A percentile compares a stretch with the other conserved stretches of the same genome.
phyloP scores from a whole-genome alignment of 768 basidiomycete genomes.

The Kwoniella pini region DNA sequence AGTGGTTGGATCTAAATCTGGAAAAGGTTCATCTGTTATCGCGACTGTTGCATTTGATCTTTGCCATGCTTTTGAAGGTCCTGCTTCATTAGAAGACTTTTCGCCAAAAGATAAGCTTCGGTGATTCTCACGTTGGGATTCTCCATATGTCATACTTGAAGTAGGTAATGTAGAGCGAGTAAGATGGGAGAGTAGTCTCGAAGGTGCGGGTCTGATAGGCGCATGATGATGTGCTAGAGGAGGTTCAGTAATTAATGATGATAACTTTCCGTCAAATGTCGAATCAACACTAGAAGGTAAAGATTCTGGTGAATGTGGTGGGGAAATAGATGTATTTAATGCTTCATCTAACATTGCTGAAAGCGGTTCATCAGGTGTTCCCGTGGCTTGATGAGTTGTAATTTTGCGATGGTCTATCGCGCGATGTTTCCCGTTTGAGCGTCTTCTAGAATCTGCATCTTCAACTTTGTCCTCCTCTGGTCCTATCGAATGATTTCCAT shows the following conservation, averaged over 20 bases:
- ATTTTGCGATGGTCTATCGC: no score
- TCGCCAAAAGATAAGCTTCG: neutral
- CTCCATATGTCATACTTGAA: constrained; percentile 36
- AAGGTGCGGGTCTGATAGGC: constrained; percentile 24
- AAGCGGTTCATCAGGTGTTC: constrained; percentile 15
- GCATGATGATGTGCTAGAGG: constrained; percentile 38
- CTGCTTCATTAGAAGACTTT: constrained; percentile 14
- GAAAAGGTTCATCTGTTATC: constrained; percentile 29
- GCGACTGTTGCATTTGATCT: constrained; percentile 16
- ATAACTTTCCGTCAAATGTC: constrained; percentile 3
- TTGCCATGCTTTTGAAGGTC: constrained; percentile 30
- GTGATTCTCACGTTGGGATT: neutral
- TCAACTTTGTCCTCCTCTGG: neutral
- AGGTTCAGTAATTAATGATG: constrained; percentile 32
- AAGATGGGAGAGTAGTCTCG: constrained; percentile 34
- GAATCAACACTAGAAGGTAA: constrained; percentile 24
- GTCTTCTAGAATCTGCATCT: constrained; percentile 6
- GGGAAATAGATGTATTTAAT: constrained; percentile 19
- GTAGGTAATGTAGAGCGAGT: constrained; percentile 41
- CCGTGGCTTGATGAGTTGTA: constrained; percentile 3
- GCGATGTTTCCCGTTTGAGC: constrained; percentile 16
- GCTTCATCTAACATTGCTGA: constrained; percentile 27
- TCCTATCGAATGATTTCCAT: constrained; percentile 3
- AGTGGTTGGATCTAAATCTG: constrained; percentile 45
- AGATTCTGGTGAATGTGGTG: constrained; percentile 15